A percentile compares a stretch with the other conserved stretches of the same genome.
phyloP scores from a whole-genome alignment of 371 early-diverging fungal species.

The Rhizopus arrhizus region DNA sequence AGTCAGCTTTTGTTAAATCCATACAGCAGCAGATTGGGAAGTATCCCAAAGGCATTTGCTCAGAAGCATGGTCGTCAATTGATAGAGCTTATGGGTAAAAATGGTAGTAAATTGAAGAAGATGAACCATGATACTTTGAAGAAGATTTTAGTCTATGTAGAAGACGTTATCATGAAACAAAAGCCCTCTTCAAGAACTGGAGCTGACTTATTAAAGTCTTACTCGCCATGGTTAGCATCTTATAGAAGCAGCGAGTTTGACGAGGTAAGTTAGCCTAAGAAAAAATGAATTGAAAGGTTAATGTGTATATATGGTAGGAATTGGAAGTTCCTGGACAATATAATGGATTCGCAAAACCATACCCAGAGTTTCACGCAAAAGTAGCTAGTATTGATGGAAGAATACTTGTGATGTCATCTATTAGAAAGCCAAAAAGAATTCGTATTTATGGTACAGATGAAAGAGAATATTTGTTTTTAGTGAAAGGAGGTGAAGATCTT shows the following conservation, averaged over 20 bases:
- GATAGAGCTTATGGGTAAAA: slow-evolving; percentile 47
- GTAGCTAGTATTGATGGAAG: slow-evolving; percentile 65
- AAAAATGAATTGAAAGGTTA: background rate
- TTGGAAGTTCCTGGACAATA: slow-evolving; percentile 84
- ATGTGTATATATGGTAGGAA: slow-evolving; percentile 16
- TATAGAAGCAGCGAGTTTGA: slow-evolving; percentile 45
- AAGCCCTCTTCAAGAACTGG: slow-evolving; percentile 28
- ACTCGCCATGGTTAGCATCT: slow-evolving; percentile 69
- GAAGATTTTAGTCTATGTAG: slow-evolving; percentile 40
- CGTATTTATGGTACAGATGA: slow-evolving; percentile 76
- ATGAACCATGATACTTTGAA: slow-evolving; percentile 42
- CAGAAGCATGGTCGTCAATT: slow-evolving; percentile 51
- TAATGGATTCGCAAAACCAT: slow-evolving; percentile 49
- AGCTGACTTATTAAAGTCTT: slow-evolving; percentile 54
- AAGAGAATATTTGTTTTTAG: slow-evolving; percentile 67
- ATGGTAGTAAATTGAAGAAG: slow-evolving; percentile 43
- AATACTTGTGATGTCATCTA: slow-evolving; percentile 68
- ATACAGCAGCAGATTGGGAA: slow-evolving; percentile 25
- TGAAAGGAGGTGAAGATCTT: slow-evolving; percentile 86
- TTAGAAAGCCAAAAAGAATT: slow-evolving; percentile 74
- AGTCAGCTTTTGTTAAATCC: slow-evolving; percentile 35
- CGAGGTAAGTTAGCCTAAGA: slow-evolving; percentile 30
- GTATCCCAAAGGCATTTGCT: slow-evolving; percentile 54
- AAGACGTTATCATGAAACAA: slow-evolving; percentile 36
- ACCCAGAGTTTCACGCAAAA: slow-evolving; percentile 54